Evolutionary conservation across 257 asterid genomes (phyloP), one percentile per base, ranked within the genome.

Genomic region (Gardenia jasminoides): DNA sequence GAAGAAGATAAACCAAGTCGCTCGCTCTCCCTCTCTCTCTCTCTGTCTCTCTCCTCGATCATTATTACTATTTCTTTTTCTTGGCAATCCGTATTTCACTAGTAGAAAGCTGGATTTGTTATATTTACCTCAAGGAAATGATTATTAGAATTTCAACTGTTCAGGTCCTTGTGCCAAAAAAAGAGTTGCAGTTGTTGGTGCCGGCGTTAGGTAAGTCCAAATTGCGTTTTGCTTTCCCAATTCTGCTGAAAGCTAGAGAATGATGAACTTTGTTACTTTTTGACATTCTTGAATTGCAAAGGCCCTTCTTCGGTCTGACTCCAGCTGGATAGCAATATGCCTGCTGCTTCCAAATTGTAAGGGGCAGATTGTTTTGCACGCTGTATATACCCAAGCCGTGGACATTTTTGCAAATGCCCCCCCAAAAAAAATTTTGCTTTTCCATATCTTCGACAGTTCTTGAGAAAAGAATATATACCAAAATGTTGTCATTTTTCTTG

Each of bases 151-250:
- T 67, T 75, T 46, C 61, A 75, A 73, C 59, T 80, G 84, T 82
- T 77, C 87, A 88, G 97, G 87, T 74, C 72, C 88, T 77, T 82
- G 80, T 80, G 86, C 33, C 56, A 20, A 11, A 3, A 64, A 83
- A 80, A 88, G 83, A 80, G 94, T 91, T 81, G 98, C 96, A 11
- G 96, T 93, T 79, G 87, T 93, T 68, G 98, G 98, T 73, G 98
- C 98, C 76, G 98, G 98, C 71, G 96, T 90, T 67, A 91, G 97
- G 97, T 91, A 73, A 48, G 85, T 69, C 31, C 67, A 8, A 24
- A 22, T 50, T 50, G 17, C 58, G 22, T 2, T 50, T 50, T 50
- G 20, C 6, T 1, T 13, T 50, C 4, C 58, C 58, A 13, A 16
- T 50, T 50, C 58, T 50, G 58, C 58, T 50, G 58, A 50, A 50